Base-by-base conservation (phyloP, 768 basidiomycete species). In the Mycena albidolilacea region DNA sequence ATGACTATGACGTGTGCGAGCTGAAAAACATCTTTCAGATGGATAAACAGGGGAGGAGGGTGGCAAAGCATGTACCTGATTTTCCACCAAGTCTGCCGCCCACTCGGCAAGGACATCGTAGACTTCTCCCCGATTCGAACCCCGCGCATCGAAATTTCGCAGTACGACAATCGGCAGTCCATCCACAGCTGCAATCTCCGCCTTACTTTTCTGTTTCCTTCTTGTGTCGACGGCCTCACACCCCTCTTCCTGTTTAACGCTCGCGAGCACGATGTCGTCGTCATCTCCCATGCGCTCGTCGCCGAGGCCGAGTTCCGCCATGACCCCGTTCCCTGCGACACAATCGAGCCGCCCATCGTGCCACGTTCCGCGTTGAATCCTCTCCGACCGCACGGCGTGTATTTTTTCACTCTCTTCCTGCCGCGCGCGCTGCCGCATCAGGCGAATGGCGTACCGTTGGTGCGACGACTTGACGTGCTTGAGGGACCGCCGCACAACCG, bases 1-100 rank as follows among this genome's bases (percentile, higher is more conserved):
- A 97, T 84, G 43, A 99, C 90, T 60, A 99, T 85, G 58, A 98
- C 96, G 81, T 99, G 97, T 0, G 97, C 97, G 69, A 95, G 85
- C 95, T 96, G 72, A 30, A 54, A 54, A 37, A 54, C n/a, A 50
- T 64, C 55, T 21, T 14, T 6, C 9, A 44, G 37, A 8, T 12
- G 19, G 52, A 7, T 1, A 12, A 52, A 8, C 21, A 30, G 30
- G 23, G 30, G n/a, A 9, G 11, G 15, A 23, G 48, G 64, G 35
- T 43, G 39, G 12, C 30, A n/a, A 17, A 50, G 39, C 9, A 74
- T 83, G 55, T 69, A 95, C 95, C 85, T 93, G 89, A 75, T 91
- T 94, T 79, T 98, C 95, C 0, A 92, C 90, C 57, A 99, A 83
- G 11, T 85, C 86, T 0, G 95, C 95, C 3, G 90, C 93, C 97